Evolutionary conservation across 768 basidiomycete genomes (phyloP).

Genomic region (Macrolepiota fuliginosa): DNA sequence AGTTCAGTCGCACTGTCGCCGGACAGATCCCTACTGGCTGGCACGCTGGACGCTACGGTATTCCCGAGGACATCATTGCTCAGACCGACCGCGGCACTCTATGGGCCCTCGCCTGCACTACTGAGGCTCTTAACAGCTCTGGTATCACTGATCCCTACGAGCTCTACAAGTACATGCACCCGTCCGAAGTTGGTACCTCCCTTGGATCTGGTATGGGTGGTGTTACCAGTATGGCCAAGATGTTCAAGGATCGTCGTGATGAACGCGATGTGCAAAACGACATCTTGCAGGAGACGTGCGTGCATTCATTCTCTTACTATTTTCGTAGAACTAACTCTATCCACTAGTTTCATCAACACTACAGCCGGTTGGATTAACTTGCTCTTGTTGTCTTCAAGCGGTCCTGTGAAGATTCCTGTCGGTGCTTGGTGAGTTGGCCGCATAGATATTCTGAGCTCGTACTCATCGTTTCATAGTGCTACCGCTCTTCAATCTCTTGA

Average conservation of each 20-base stretch:
- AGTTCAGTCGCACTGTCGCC: slow-evolving; percentile 90
- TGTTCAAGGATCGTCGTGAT: slow-evolving; percentile 99
- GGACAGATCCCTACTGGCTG: slow-evolving; percentile 98
- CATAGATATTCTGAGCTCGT: slow-evolving; percentile 9
- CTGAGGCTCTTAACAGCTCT: slow-evolving; percentile 95
- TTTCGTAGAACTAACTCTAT: slow-evolving; percentile 7
- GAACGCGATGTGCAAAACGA: slow-evolving; percentile 99
- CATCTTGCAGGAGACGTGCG: slow-evolving; percentile 95
- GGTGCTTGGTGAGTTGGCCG: slow-evolving; percentile 79
- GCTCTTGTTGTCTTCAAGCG: slow-evolving; percentile 90
- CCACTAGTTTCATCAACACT: slow-evolving; percentile 91
- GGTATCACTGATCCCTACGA: slow-evolving; percentile 99
- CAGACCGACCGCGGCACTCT: slow-evolving; percentile 92
- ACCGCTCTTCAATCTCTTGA: slow-evolving; percentile 97
- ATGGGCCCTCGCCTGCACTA: slow-evolving; percentile 93
- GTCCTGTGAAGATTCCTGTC: slow-evolving; percentile 98
- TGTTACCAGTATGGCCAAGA: slow-evolving; percentile 82
- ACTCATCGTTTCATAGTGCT: slow-evolving; percentile 49
- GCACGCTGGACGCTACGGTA: slow-evolving; percentile 94
- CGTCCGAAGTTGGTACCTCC: slow-evolving; percentile 92
- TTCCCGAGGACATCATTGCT: slow-evolving; percentile 92
- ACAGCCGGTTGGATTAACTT: slow-evolving; percentile 98
- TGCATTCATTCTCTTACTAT: slow-evolving; percentile 15
- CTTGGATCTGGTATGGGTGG: slow-evolving; percentile 99
- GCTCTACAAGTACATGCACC: slow-evolving; percentile 94